phyloP scores from a whole-genome alignment of 371 early-diverging fungal genomes.

The Actinomortierella ambigua region DNA sequence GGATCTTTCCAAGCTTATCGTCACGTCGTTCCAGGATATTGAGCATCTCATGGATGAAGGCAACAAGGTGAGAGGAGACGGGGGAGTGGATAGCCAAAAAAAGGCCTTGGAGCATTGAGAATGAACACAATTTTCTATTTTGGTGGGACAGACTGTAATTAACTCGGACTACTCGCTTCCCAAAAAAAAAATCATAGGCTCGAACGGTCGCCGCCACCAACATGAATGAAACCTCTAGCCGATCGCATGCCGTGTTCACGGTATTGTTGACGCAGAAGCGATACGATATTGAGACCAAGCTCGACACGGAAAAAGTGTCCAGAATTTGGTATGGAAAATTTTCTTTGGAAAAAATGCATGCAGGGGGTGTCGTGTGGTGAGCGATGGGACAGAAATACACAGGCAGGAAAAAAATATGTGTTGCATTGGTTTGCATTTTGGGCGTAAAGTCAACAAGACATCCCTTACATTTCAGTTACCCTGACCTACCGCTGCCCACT shows the following conservation, averaged over 20 bases:
- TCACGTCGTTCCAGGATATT: constrained; percentile 79
- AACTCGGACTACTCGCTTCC: no score
- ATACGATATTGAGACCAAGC: constrained; percentile 62
- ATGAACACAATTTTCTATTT: no score
- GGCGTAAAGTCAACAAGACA: no score
- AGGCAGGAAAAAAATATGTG: no score
- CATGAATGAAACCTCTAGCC: constrained; percentile 94
- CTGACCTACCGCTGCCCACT: background rate
- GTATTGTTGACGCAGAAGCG: constrained; percentile 77
- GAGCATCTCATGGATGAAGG: constrained; percentile 87
- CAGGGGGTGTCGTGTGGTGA: no score
- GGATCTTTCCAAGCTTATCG: constrained; percentile 84
- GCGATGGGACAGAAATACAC: no score
- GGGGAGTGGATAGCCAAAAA: background rate
- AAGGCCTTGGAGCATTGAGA: no score
- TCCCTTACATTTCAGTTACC: background rate
- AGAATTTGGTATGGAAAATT: constrained; percentile 61
- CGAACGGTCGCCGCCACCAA: constrained; percentile 94
- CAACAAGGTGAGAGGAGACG: constrained; percentile 63
- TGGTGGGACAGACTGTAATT: no score
- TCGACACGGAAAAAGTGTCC: constrained; percentile 79
- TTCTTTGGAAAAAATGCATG: no score
- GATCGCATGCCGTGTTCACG: constrained; percentile 96
- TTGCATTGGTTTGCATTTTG: no score
- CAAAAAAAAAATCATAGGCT: constrained; percentile 54